phyloP scores from a whole-genome alignment of 176 grass and related monocot species.

The Tuctoria greenei region DNA sequence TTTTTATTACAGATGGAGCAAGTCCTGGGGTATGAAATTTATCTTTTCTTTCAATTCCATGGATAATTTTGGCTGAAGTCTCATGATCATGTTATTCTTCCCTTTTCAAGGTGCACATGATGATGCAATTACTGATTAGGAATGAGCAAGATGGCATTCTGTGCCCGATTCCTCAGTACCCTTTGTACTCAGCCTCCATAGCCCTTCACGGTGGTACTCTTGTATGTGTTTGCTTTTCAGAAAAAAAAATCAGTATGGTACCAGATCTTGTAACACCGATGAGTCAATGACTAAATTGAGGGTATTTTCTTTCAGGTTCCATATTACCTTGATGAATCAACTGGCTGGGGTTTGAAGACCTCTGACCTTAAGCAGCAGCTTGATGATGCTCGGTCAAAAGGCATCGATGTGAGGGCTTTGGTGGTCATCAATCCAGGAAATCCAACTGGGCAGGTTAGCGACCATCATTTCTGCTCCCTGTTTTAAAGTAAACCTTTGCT shows the following conservation, averaged over 20 bases:
- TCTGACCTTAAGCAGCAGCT: conserved; percentile 93
- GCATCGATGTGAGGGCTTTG: conserved; percentile 76
- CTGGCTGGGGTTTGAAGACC: conserved; percentile 91
- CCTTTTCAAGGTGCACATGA: conserved; percentile 81
- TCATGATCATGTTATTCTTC: conserved; percentile 25
- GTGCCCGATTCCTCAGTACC: conserved; percentile 95
- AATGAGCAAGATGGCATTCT: conserved; percentile 95
- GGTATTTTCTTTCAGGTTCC: conserved; percentile 65
- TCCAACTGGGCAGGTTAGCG: conserved; percentile 89
- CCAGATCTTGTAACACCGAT: not conserved
- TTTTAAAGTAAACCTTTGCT: not conserved
- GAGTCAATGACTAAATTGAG: conserved; percentile 24
- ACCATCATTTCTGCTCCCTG: not conserved
- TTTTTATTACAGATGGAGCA: conserved; percentile 97
- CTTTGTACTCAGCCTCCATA: conserved; percentile 96
- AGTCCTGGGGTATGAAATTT: conserved; percentile 73
- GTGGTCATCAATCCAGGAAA: conserved; percentile 99
- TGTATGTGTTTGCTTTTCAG: conserved; percentile 50
- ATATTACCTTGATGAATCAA: conserved; percentile 92
- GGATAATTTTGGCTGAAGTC: not conserved
- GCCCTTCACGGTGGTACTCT: conserved; percentile 95
- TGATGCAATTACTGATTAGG: conserved; percentile 97
- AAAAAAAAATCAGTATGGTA: not conserved
- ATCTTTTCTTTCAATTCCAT: not conserved
- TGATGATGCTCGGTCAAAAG: conserved; percentile 73